Base-by-base conservation (phyloP, 1,139 yeast genomes). In the Trichomonascaceae sp. region DNA sequence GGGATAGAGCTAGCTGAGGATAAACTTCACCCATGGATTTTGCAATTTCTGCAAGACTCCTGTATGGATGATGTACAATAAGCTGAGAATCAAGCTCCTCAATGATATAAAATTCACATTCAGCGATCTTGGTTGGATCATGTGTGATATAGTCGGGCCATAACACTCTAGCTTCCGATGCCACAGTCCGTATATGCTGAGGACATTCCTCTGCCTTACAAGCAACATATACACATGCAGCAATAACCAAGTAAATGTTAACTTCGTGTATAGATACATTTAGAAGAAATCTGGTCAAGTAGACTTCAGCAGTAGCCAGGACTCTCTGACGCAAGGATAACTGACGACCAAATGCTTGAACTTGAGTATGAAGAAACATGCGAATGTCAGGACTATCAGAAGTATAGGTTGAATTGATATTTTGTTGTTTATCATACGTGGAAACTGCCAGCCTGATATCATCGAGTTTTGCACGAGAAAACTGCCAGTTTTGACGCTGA, bases 141-240 rank as follows among this genome's bases (percentile, higher is more conserved):
- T 87, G 90, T 0, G 97, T 95, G 38, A 93, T 85, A 65, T 84
- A 89, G 64, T 91, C 97, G 0, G 98, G 97, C 98, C 99, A 93
- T 50, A 89, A 71, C 47, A 85, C 85, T 51, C 96, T 74, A 1
- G 98, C 95, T 66, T 93, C 98, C 30, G 84, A 78, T 20, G 88
- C 81, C 13, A 93, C 78, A 1, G 91, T 81, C 55, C 97, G 74
- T 9, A 93, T 90, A 66, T 93, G 97, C 66, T 87, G 96, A 1
- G 99, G 98, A 63, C 90, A 85, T 68, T 93, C 99, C 68, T 93
- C 98, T 41, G 90, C 86, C 66, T 93, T 93, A 72, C 96, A 87
- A 0, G 97, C 93, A 49, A 93, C 79, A 65, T 93, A 93, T 3
- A 91, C 76, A 63, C 96, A 85, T 0, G 98, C 84, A 0, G 98